Evolutionary conservation across 768 basidiomycete species (phyloP).

Genomic region (Chalciporus chontae): DNA sequence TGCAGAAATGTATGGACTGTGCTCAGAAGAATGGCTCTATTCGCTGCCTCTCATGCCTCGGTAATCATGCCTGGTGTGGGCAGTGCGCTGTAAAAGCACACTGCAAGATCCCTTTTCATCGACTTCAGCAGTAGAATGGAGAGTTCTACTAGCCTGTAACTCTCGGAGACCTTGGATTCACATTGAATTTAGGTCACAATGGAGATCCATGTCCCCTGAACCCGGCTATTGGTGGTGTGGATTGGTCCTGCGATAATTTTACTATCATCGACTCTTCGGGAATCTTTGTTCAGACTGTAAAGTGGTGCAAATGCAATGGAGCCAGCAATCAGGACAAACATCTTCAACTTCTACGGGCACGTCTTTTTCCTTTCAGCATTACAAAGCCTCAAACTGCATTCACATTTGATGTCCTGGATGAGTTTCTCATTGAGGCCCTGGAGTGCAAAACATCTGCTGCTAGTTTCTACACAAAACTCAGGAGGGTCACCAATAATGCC

Average conservation of each 20-base stretch:
- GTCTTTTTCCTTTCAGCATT: constrained; percentile 13
- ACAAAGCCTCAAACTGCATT: constrained; percentile 5
- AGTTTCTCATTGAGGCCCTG: constrained; percentile 16
- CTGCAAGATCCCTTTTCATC: constrained; percentile 9
- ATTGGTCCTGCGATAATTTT: too few relatives aligned
- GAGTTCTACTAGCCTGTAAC: constrained; percentile 8
- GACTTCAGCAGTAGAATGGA: constrained; percentile 22
- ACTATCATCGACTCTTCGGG: too few relatives aligned
- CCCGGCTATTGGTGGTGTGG: too few relatives aligned
- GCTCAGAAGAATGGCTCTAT: too few relatives aligned
- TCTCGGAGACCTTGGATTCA: constrained; percentile 16
- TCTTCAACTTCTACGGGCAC: constrained; percentile 11
- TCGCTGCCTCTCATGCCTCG: neutral
- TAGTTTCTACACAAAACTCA: too few relatives aligned
- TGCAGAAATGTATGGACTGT: too few relatives aligned
- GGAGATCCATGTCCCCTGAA: constrained; percentile 15
- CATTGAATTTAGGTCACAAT: constrained; percentile 20
- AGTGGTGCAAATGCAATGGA: too few relatives aligned
- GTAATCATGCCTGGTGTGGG: neutral
- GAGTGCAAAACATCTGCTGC: too few relatives aligned
- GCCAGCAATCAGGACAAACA: too few relatives aligned
- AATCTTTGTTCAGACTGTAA: too few relatives aligned
- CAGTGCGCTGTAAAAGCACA: neutral
- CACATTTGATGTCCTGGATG: constrained; percentile 17
- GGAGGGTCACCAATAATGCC: too few relatives aligned